Evolutionary conservation across 2,329 filamentous ascomycete species (phyloP).

Genomic region (Samsoniella hepiali): DNA sequence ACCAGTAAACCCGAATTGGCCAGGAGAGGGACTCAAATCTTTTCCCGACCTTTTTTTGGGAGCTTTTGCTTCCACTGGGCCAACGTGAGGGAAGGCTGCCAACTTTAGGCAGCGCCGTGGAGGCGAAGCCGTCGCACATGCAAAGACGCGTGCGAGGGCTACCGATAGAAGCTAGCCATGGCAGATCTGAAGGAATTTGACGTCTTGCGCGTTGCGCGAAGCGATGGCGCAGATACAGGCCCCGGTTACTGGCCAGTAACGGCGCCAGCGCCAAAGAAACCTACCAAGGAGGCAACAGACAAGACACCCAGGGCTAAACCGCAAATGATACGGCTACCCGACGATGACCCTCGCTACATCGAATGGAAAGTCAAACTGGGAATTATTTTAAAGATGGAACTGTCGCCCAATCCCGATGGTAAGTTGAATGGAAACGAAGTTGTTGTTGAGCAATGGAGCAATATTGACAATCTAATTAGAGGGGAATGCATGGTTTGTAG

Average conservation of each 20-base stretch:
- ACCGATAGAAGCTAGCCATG: conserved; percentile 23
- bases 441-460: neutral
- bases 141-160: neutral
- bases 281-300: conserved; percentile 35
- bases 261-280: conserved; percentile 34
- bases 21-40: neutral
- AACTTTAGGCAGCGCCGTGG: neutral
- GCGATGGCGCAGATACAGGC: conserved; percentile 44
- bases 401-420: conserved; percentile 41
- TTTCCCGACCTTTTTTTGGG: neutral
- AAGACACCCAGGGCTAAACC: conserved; percentile 39
- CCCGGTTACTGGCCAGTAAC: conserved; percentile 43
- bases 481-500: conserved; percentile 42
- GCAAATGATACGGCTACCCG: conserved; percentile 42
- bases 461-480: conserved; percentile 29
- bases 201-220: conserved; percentile 41
- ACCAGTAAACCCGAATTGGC: conserved; percentile 8
- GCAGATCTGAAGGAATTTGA: conserved; percentile 40
- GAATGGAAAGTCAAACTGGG: conserved; percentile 46
- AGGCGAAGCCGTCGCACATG: neutral
- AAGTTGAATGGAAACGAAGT: conserved; percentile 19
- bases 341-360: conserved; percentile 42
- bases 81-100: neutral
- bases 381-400: conserved; percentile 44
- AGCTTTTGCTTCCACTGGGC: neutral